Evolutionary conservation across 108 stramenopile genomes (phyloP), one percentile per base, ranked within the genome.

Genomic region (Fistulifera solaris): DNA sequence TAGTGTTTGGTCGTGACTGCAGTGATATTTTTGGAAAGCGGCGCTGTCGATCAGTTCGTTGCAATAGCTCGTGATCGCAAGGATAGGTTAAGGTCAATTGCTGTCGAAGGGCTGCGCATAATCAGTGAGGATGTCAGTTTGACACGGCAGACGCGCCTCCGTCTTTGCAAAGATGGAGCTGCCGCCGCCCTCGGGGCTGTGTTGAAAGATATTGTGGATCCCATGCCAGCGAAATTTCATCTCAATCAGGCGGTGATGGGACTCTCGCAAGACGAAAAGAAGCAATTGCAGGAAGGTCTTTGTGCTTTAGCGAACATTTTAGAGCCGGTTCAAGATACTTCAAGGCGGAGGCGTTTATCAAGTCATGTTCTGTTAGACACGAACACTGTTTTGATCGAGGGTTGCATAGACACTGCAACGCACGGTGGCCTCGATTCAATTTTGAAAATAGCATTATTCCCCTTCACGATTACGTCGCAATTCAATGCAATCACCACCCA

Each of bases 1-100:
- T 35, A 8, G 31, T 35, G 8, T 35, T 8, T 35, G 31, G 8
- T 6, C 31, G 31, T 35, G n/a, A n/a, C 31, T 35, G 26, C 66
- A 81, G 77, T 42, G 72, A 68, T 21, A 76, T 83, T 38, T n/a
- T 28, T 83, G 10, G 61, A 76, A n/a, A 61, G 75, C n/a, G 77
- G 81, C 40, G 81, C 81, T 10, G 68, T 77, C 42, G 72, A 68
- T 17, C 71, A 70, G 3, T 66, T 83, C 42, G 67, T 78, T 1
- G 48, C 62, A 35, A 83, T 78, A 44, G 77, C 77, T 25, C 23
- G 68, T 10, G 63, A 71, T 17, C 62, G 57, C 17, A 2, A 46
- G 15, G 66, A 61, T 15, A 72, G 63, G 27, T 58, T 83, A 15
- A 59, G 77, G 16, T 65, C 65, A 14, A 59, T 83, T 16, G 59